Evolutionary conservation across 2,329 filamentous ascomycete genomes (phyloP), one percentile per base, ranked within the genome.

Genomic region (Xylaria sp.): DNA sequence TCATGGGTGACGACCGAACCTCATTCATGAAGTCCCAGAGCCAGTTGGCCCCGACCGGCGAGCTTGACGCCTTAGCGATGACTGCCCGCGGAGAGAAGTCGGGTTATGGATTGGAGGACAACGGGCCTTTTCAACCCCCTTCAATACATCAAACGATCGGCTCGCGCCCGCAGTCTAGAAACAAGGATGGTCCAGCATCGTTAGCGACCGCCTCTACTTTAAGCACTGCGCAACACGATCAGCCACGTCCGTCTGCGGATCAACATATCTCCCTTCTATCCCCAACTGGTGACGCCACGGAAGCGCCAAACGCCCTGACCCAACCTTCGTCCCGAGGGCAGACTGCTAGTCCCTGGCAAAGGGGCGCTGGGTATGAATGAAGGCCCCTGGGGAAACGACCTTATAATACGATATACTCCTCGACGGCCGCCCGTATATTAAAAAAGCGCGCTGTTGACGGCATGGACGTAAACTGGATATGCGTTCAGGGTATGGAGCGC

Each of bases 11-110:
- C 70, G 93, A 97, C 75, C 88, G 93, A 68, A 91, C 91, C 55
- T 97, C 92, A 8, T 97, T 97, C 78, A 96, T 97, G 86, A 97
- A 97, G 80, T 96, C 92, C 11, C 90, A 94, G 74, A 90, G 90
- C 4, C 88, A 93, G 70, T 79, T 96, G 57, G 84, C 76, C 51
- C 77, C 80, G 13, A 91, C 88, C 3, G 96, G 92, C 6, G 92
- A 97, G 76, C 82, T 97, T 54, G 92, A 97, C 73, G 92, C 92
- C 7, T 79, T 97, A 59, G 92, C 90, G 65, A 90, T 90, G 13
- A 96, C 92, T 4, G 92, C 92, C 39, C 88, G 92, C 70, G 92
- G 92, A 59, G 92, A 96, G 72, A 90, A 90, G 75, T 58, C 59
- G 0, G 81, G 81, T 52, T 81, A 82, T 59, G 78, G 78, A 37